Evolutionary conservation across 176 grass and related monocot species (phyloP).

Genomic region (Oryza coarctata): DNA sequence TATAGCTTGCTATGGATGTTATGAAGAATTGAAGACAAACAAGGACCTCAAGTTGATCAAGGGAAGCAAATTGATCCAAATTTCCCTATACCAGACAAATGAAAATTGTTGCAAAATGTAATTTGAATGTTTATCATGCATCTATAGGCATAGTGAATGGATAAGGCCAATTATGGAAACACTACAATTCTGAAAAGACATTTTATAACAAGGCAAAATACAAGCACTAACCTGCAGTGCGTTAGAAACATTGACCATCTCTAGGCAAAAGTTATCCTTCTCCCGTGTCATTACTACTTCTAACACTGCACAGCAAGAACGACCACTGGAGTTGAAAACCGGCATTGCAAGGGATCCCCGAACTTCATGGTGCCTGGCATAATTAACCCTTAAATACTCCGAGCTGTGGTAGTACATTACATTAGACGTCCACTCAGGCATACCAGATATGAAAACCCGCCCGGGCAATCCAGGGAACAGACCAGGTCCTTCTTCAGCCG

Average conservation of each 20-base stretch:
- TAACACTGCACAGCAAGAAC: constrained; percentile 54
- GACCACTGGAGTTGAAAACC: constrained; percentile 37
- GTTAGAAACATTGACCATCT: constrained; percentile 52
- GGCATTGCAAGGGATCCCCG: constrained; percentile 61
- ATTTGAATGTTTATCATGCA: neutral
- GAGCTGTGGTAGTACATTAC: constrained; percentile 48
- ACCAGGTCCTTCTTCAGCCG: constrained; percentile 46
- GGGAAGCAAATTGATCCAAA: neutral
- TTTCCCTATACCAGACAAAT: neutral
- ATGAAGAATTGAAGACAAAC: neutral
- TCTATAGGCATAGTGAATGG: neutral
- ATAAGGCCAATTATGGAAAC: neutral
- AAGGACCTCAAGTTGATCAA: neutral
- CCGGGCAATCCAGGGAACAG: constrained; percentile 55
- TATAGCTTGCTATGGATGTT: neutral
- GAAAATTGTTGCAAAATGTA: constrained; percentile 5
- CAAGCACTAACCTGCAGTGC: constrained; percentile 49
- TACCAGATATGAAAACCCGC: constrained; percentile 50
- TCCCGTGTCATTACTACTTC: constrained; percentile 57
- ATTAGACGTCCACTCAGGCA: constrained; percentile 66
- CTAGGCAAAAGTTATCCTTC: constrained; percentile 54
- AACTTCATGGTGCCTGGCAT: constrained; percentile 53
- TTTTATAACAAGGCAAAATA: neutral
- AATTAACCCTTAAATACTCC: constrained; percentile 58
- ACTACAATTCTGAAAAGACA: neutral